A percentile compares a stretch with the other conserved stretches of the same genome.
Evolutionary conservation across 306 rosid genomes (phyloP).

Genomic region (Quercus mongolica): DNA sequence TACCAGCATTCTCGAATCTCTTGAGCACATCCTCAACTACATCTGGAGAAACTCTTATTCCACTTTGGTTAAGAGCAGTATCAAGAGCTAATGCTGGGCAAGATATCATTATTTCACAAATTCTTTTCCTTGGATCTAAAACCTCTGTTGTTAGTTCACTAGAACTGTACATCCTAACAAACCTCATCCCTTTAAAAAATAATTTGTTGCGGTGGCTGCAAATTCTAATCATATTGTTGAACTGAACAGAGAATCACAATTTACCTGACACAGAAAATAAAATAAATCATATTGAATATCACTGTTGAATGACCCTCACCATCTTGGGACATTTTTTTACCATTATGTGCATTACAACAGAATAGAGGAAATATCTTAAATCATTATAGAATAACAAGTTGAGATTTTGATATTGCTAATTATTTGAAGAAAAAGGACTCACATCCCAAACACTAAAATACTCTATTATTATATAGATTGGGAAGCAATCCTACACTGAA

Average conservation of each 20-base stretch:
- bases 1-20: slow-evolving; percentile 74
- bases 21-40: slow-evolving; percentile 62
- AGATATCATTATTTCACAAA: slow-evolving; percentile 62
- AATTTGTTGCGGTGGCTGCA: background rate
- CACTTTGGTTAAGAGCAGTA: slow-evolving; percentile 73
- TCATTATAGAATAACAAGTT: background rate
- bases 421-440: background rate
- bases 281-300: background rate
- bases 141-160: slow-evolving; percentile 27
- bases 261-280: slow-evolving; percentile 1
- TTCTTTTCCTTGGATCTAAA: slow-evolving; percentile 42
- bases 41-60: slow-evolving; percentile 61
- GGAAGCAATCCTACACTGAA: background rate
- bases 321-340: background rate
- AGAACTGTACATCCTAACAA: slow-evolving; percentile 33
- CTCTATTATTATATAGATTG: background rate
- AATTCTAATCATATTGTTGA: slow-evolving; percentile 32
- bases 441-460: background rate
- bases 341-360: background rate
- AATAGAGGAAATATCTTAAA: background rate
- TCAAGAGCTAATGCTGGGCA: slow-evolving; percentile 52
- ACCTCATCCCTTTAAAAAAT: slow-evolving; percentile 17
- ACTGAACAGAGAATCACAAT: slow-evolving; percentile 5
- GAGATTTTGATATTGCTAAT: background rate
- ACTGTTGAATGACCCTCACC: background rate